Evolutionary conservation across 768 basidiomycete species (phyloP), one percentile per base, ranked within the genome.

Genomic region (Russula olivacea): DNA sequence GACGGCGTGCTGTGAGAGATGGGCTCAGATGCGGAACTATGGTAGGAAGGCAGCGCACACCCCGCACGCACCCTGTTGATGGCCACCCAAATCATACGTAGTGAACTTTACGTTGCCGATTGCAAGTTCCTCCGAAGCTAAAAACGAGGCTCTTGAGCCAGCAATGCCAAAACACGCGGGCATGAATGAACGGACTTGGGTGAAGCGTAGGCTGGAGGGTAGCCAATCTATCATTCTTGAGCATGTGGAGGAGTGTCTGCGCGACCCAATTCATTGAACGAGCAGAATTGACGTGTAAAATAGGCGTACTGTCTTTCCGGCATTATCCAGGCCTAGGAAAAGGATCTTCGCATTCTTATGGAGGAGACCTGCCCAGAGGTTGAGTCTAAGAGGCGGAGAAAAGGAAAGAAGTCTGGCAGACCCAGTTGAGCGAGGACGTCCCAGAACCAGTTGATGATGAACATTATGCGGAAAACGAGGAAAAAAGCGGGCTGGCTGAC

Each of bases 321-420:
- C 97, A 80, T 98, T 99, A 75, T 98, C 96, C 59, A 98, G 84
- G 66, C 97, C 97, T 57, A 99, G 84, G 86, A 99, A 99, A 67
- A 99, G 84, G 74, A 99, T 97, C 84, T 98, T 99, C 68, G 97
- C 97, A 74, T 97, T 98, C 89, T 99, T 97, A 81, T 94, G 91
- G 78, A 88, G 71, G 70, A 96, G 81, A 68, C 93, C 93, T 95
- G 55, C n/a, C n/a, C n/a, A 21, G 50, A 41, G 61, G 54, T 14
- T 59, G 30, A 57, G 21, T 50, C 45, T 14, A 19, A 58, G 48
- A 50, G 11, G 34, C 2, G 10, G 57, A 21, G 32, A 19, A 30
- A 36, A 49, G 43, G n/a, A 41, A 14, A 23, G 12, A 34, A 21
- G 8, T 49, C 23, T n/a, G 4, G 43, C 84, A 61, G 73, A 98